A percentile compares a stretch with the other conserved stretches of the same genome.
Evolutionary conservation across 2,329 filamentous ascomycete genomes (phyloP).

Genomic region (Coleophoma cylindrospora): DNA sequence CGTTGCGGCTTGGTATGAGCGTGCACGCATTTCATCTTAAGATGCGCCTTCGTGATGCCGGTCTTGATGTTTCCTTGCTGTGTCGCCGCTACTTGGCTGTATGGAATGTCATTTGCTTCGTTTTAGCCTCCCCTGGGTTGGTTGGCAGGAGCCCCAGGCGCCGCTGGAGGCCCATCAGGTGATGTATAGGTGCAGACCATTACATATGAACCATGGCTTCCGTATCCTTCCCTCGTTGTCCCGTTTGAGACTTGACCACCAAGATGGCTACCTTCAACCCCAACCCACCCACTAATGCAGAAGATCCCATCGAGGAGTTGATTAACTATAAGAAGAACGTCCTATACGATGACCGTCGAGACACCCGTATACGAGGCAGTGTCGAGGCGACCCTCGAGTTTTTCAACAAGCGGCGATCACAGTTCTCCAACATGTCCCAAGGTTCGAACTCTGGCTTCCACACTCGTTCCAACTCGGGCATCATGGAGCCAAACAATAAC

Average conservation of each 20-base stretch:
- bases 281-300: background rate
- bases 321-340: slow-evolving; percentile 16
- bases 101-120: background rate
- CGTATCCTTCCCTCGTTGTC: slow-evolving; percentile 1
- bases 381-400: slow-evolving; percentile 17
- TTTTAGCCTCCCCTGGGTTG: background rate
- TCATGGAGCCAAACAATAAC: slow-evolving; percentile 7
- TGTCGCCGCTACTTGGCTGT: background rate
- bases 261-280: background rate
- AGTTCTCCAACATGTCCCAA: background rate
- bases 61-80: background rate
- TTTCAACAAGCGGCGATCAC: slow-evolving; percentile 9
- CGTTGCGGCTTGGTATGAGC: no score
- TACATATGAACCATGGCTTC: background rate
- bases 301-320: slow-evolving; percentile 9
- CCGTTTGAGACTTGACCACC: background rate
- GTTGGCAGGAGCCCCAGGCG: background rate
- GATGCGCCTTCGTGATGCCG: background rate
- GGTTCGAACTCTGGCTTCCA: slow-evolving; percentile 6
- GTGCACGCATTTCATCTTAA: background rate
- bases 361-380: slow-evolving; percentile 14
- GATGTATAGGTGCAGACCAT: no score
- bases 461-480: slow-evolving; percentile 7
- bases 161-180: background rate
- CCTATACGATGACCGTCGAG: slow-evolving; percentile 14